Evolutionary conservation across 2,329 filamentous ascomycete genomes (phyloP).

Genomic region (Colletotrichum shisoi): DNA sequence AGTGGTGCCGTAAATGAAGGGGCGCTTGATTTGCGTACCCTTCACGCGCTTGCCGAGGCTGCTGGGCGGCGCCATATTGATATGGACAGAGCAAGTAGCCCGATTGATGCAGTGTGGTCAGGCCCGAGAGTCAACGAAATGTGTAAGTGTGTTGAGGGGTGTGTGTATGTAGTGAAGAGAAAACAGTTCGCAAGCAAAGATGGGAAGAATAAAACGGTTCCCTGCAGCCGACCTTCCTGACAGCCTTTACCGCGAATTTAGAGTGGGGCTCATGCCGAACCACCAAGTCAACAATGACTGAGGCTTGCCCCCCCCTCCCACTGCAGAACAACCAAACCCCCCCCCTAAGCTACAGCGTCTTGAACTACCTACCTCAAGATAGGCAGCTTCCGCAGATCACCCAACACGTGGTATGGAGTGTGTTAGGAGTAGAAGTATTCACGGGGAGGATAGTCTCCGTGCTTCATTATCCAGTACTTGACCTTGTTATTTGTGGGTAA

Average conservation of each 20-base stretch:
- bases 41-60: conserved; percentile 70
- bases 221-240: conserved; percentile 5
- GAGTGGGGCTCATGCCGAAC: not conserved
- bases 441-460: too few relatives aligned
- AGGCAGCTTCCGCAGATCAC: too few relatives aligned
- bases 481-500: too few relatives aligned
- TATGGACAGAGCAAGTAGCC: not conserved
- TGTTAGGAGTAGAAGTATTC: too few relatives aligned
- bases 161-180: conserved; percentile 13
- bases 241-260: conserved; percentile 12
- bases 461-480: too few relatives aligned
- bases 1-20: conserved; percentile 80
- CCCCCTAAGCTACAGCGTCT: too few relatives aligned
- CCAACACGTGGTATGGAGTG: too few relatives aligned
- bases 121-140: not conserved
- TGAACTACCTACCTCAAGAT: too few relatives aligned
- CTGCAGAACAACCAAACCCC: too few relatives aligned
- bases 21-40: conserved; percentile 69
- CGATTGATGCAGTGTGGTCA: conserved; percentile 3
- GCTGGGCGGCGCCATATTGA: conserved; percentile 66
- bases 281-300: not conserved
- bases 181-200: conserved; percentile 1
- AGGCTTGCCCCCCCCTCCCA: not conserved
- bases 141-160: conserved; percentile 7
- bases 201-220: conserved; percentile 20